Evolutionary conservation across 306 rosid genomes (phyloP), one percentile per base, ranked within the genome.

Genomic region (Boehmeria nivea): DNA sequence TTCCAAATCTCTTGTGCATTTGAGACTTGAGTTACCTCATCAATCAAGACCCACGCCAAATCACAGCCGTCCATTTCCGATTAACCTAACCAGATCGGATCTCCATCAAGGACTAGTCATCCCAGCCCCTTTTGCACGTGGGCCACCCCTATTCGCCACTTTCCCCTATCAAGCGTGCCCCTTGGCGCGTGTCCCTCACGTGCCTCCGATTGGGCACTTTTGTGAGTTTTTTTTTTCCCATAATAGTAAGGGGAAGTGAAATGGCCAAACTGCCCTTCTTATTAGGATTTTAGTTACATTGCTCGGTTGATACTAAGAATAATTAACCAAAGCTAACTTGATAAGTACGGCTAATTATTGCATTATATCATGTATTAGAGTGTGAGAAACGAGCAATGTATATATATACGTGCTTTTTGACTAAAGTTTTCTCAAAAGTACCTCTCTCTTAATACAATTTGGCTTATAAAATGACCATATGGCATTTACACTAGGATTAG

Each of bases 111-210:
- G n/a, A n/a, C n/a, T n/a, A n/a, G n/a, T n/a, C n/a, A n/a, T 33
- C 38, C 54, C 38, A 55, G 22, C 24, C 10, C 27, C 34, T 33
- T 55, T 46, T 47, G 17, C 20, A 11, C 23, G 75, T 70, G 65
- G 61, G 65, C 64, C 69, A 63, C 12, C 19, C 40, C 55, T 70
- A 65, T 51, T 43, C 27, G 37, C 69, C 70, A 70, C 75, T 56
- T 70, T 46, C 44, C 34, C 20, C 3, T 6, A 11, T 11, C 13
- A 22, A 23, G 42, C 18, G 64, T 25, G 47, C 34, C 9, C 10
- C 24, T 38, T 1, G 2, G 53, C 54, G 47, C 69, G 69, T 55
- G 18, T 13, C 3, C 2, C 11, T 0, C 40, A 63, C 65, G 54
- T 55, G n/a, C n/a, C n/a, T n/a, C n/a, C n/a, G n/a, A n/a, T n/a